Percentiles rank a stretch among this genome's conserved stretches.
phyloP scores from a whole-genome alignment of 805 yeast species.

The Candida manassasensis region DNA sequence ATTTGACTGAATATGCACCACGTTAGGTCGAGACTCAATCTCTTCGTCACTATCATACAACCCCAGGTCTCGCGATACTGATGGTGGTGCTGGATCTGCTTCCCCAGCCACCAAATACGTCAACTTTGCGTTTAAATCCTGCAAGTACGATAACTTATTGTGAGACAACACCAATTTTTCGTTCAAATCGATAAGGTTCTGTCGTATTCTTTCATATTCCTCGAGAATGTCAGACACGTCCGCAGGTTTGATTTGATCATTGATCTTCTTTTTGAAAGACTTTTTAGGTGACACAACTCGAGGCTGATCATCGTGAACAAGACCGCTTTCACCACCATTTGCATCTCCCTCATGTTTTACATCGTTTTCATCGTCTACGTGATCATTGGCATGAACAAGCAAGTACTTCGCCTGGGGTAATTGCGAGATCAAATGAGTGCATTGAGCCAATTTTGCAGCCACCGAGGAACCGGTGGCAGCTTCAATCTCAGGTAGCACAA shows the following conservation, averaged over 20 bases:
- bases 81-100: not conserved
- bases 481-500: conserved; percentile 21
- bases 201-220: conserved; percentile 19
- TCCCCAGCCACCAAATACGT: conserved; percentile 1
- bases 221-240: conserved; percentile 5
- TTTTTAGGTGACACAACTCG: conserved; percentile 7
- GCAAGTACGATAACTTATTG: conserved; percentile 27
- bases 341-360: conserved; percentile 7
- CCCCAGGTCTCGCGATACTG: not conserved
- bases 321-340: conserved; percentile 4
- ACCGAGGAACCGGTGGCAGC: conserved; percentile 1
- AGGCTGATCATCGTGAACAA: conserved; percentile 19
- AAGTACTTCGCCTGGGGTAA: conserved; percentile 33
- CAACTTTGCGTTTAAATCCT: conserved; percentile 9
- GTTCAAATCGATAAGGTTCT: conserved; percentile 14
- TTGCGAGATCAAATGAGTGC: conserved; percentile 21
- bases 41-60: conserved; percentile 4
- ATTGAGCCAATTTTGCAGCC: conserved; percentile 13
- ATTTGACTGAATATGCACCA: not conserved
- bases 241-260: not conserved
- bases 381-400: conserved; percentile 6
- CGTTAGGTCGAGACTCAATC: not conserved
- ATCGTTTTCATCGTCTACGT: conserved; percentile 9
- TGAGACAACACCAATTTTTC: conserved; percentile 20
- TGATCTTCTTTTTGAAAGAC: not conserved